phyloP scores from a whole-genome alignment of 1,284 basidiomycete species.

The Cerrena zonata region DNA sequence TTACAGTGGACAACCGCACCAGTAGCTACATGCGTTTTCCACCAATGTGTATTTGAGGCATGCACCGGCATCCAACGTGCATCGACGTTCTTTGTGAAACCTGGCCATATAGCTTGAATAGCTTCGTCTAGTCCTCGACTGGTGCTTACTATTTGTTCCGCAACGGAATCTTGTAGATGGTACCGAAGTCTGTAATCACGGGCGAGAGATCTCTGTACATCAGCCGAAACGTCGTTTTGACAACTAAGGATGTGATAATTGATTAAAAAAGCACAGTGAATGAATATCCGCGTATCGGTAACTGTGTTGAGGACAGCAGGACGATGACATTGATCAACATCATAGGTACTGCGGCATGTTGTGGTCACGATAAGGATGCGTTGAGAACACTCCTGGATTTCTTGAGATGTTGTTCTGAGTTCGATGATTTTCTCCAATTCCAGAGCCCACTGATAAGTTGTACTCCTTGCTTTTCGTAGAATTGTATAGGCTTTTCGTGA shows the following conservation, averaged over 20 bases:
- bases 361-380: background rate
- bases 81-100: background rate
- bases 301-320: background rate
- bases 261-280: background rate
- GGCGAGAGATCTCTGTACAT: background rate
- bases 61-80: background rate
- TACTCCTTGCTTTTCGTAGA: background rate
- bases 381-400: background rate
- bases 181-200: background rate
- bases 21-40: background rate
- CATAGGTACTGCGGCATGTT: background rate
- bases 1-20: background rate
- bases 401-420: background rate
- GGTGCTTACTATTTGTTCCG: background rate
- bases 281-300: background rate
- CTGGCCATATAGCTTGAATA: background rate
- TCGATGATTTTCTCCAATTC: background rate
- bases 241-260: background rate
- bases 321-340: background rate
- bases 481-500: background rate
- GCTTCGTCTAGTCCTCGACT: background rate
- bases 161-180: background rate
- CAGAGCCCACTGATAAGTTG: background rate
- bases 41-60: background rate
- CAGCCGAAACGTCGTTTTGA: background rate